A percentile compares a stretch with the other conserved stretches of the same genome.
Evolutionary conservation across 495 filamentous ascomycete species (phyloP).

Genomic region (Pseudomonodictys pantanalensis): DNA sequence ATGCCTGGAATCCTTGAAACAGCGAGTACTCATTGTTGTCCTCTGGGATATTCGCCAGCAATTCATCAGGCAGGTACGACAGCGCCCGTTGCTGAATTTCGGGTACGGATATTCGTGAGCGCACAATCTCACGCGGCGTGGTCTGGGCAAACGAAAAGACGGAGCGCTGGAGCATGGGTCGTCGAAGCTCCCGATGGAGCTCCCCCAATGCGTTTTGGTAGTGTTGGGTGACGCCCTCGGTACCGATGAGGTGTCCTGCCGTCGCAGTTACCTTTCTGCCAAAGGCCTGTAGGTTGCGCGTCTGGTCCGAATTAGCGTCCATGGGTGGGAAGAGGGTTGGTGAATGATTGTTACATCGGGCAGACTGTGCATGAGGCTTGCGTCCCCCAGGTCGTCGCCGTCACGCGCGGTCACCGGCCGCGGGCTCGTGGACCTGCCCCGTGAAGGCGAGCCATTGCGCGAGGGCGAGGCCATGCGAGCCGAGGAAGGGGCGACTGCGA

Average conservation of each 20-base stretch:
- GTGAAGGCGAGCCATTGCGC: constrained; percentile 28
- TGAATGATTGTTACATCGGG: constrained; percentile 8
- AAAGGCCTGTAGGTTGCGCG: constrained; percentile 87
- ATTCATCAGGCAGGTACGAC: constrained; percentile 83
- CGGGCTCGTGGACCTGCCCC: constrained; percentile 31
- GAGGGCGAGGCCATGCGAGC: constrained; percentile 24
- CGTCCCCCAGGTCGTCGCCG: constrained; percentile 18
- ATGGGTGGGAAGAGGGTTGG: not conserved
- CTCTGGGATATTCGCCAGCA: constrained; percentile 83
- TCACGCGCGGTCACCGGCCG: constrained; percentile 19
- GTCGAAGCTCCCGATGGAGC: constrained; percentile 80
- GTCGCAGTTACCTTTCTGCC: constrained; percentile 92
- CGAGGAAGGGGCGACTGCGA: not conserved
- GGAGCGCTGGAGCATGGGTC: constrained; percentile 78
- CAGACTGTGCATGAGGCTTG: constrained; percentile 23
- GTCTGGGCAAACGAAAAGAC: constrained; percentile 87
- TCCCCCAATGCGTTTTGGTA: constrained; percentile 87
- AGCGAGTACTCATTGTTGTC: constrained; percentile 81
- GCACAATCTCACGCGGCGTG: constrained; percentile 84
- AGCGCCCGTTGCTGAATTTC: constrained; percentile 96
- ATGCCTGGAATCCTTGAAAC: constrained; percentile 95
- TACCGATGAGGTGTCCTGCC: constrained; percentile 76
- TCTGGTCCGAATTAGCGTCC: constrained; percentile 48
- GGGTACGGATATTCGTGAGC: constrained; percentile 81
- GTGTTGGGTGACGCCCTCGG: constrained; percentile 55